A percentile compares a stretch with the other conserved stretches of the same genome.
phyloP scores from a whole-genome alignment of 805 yeast genomes.

The Yamadazyma insecticola region DNA sequence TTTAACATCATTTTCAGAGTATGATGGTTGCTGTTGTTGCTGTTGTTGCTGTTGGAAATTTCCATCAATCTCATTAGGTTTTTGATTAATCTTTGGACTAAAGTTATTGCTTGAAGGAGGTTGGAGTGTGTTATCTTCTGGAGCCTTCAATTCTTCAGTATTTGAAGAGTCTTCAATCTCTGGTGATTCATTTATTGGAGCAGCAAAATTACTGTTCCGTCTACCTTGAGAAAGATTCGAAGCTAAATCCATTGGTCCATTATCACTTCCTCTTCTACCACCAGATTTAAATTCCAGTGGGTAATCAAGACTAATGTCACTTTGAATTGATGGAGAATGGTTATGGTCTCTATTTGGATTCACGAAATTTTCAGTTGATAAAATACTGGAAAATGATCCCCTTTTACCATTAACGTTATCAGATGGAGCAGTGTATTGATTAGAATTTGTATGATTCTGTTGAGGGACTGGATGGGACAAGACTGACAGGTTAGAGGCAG shows the following conservation, averaged over 20 bases:
- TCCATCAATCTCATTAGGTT: too few relatives aligned
- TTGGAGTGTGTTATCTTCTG: neutral
- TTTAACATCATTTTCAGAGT: too few relatives aligned
- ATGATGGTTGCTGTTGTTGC: too few relatives aligned
- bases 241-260: neutral
- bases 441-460: conserved; percentile 1
- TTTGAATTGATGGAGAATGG: conserved; percentile 26
- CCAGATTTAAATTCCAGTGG: conserved; percentile 21
- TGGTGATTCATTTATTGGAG: conserved; percentile 12
- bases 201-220: conserved; percentile 5
- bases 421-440: too few relatives aligned
- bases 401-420: conserved; percentile 10
- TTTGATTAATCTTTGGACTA: too few relatives aligned
- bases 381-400: conserved; percentile 17
- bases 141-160: neutral
- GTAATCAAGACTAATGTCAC: conserved; percentile 28
- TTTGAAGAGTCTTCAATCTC: conserved; percentile 7
- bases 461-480: conserved; percentile 7
- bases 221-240: conserved; percentile 2
- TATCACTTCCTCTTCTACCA: conserved; percentile 6
- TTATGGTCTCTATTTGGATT: conserved; percentile 12
- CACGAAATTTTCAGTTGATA: conserved; percentile 16
- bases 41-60: too few relatives aligned
- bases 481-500: conserved; percentile 10
- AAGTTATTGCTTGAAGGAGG: too few relatives aligned